These are phyloP conservation scores for Stropharia rugosoannulata DNA, from an alignment of 768 basidiomycete species.

Conservation along the genomic window DNA sequence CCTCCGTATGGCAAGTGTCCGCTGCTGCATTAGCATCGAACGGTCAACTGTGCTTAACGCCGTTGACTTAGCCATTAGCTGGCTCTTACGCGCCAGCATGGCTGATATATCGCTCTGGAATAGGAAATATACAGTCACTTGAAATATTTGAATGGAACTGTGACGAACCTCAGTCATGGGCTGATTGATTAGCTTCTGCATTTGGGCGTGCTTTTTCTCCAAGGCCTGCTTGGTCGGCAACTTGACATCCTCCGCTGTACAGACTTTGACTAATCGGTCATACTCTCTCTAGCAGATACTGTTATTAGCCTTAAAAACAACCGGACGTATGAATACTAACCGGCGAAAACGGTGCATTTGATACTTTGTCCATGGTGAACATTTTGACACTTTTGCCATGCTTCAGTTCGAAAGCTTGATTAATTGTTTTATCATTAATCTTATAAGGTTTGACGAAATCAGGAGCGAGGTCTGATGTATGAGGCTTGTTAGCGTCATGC, in stretches of 20 bases:
- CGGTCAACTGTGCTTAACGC: slow-evolving; percentile 53
- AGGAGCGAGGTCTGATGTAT: slow-evolving; percentile 42
- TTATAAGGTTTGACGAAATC: slow-evolving; percentile 67
- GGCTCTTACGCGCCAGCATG: slow-evolving; percentile 72
- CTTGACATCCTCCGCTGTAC: slow-evolving; percentile 51
- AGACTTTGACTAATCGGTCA: slow-evolving; percentile 50
- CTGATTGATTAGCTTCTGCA: slow-evolving; percentile 56
- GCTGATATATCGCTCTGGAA: slow-evolving; percentile 75
- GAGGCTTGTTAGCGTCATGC: slow-evolving; percentile 4
- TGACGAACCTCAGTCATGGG: slow-evolving; percentile 73
- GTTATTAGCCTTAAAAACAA: slow-evolving; percentile 4
- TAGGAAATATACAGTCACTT: background rate
- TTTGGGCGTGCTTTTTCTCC: slow-evolving; percentile 63
- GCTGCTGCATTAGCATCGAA: slow-evolving; percentile 67
- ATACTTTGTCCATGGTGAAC: slow-evolving; percentile 85
- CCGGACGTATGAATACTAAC: slow-evolving; percentile 38
- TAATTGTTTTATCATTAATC: slow-evolving; percentile 60
- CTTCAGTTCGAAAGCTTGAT: slow-evolving; percentile 71
- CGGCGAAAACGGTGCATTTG: slow-evolving; percentile 63
- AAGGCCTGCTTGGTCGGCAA: slow-evolving; percentile 68
- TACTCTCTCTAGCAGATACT: slow-evolving; percentile 62
- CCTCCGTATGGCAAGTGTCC: slow-evolving; percentile 72
- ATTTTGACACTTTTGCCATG: slow-evolving; percentile 65
- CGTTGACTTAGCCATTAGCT: slow-evolving; percentile 30
- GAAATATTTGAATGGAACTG: slow-evolving; percentile 12